These are phyloP conservation scores for Bruguiera sexangula DNA, from an alignment of 345 rosid genomes.

Conservation along the genomic window DNA sequence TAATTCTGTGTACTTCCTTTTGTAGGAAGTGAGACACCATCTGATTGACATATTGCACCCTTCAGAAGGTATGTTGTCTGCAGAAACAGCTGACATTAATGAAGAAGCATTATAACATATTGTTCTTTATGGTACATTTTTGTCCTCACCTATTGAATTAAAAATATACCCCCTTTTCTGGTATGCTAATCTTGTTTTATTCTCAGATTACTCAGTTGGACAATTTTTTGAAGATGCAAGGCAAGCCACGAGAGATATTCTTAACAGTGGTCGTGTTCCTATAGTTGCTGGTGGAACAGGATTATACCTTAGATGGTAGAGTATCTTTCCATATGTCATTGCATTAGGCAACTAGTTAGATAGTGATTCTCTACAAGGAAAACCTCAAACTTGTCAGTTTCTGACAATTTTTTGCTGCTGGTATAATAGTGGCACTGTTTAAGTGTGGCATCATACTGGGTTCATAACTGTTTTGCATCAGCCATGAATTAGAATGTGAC, in stretches of 20 bases:
- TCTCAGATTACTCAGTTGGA: slow-evolving; percentile 86
- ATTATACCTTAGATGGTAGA: slow-evolving; percentile 78
- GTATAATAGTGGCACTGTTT: not conserved
- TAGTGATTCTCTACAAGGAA: not conserved
- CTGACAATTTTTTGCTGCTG: too few relatives aligned
- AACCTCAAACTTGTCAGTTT: not conserved
- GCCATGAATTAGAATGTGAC: not conserved
- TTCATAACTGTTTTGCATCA: slow-evolving; percentile 1
- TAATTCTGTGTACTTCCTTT: slow-evolving; percentile 1
- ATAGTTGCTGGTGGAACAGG: slow-evolving; percentile 94
- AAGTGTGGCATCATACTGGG: not conserved
- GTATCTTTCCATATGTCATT: slow-evolving; percentile 17
- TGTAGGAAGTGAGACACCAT: slow-evolving; percentile 86
- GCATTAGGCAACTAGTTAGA: not conserved
- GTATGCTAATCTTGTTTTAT: not conserved
- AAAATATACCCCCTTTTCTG: not conserved
- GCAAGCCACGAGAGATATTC: slow-evolving; percentile 62
- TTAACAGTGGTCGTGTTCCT: slow-evolving; percentile 59
- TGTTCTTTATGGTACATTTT: slow-evolving; percentile 4
- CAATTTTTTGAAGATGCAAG: slow-evolving; percentile 69
- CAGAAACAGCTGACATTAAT: slow-evolving; percentile 10
- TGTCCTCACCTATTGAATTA: not conserved
- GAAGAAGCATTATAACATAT: slow-evolving; percentile 6
- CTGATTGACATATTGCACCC: slow-evolving; percentile 81
- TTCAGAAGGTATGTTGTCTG: slow-evolving; percentile 54